Base-by-base conservation (phyloP, 768 basidiomycete genomes). In the Mycena galericulata region DNA sequence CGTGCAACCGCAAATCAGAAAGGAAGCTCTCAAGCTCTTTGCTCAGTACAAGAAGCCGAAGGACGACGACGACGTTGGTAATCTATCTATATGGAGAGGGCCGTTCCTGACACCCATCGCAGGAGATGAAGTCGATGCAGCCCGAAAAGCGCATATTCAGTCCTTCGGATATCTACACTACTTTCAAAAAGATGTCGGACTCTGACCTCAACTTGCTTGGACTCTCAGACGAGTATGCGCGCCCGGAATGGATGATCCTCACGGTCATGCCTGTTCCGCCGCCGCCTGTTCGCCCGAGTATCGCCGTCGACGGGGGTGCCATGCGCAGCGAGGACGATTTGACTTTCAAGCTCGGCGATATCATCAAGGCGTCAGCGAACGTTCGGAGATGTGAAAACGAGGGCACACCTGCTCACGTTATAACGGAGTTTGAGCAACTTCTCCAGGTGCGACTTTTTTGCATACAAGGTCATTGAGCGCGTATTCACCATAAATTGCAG, bases 231-330 rank as follows among this genome's bases (percentile, higher is more conserved):
- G 94, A 95, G 77, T 99, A 98, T 77, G 97, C 98, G 9, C 90
- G 97, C 45, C 98, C 98, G 3, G 96, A 98, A 75, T 99, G 98
- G 98, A 99, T 99, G 98, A 98, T 99, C 72, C 83, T 99, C 45
- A 99, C 98, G 0, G 96, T 98, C 40, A 87, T 99, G 78, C 98
- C 98, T 38, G 97, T 99, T 0, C 98, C 98, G 2, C 98, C 98
- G 2, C 97, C 97, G 8, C 96, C 98, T 10, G 98, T 99, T 60
- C 95, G 98, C 54, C 98, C 98, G 0, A 97, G 96, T 81, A 98
- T 99, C 64, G 93, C 97, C 15, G 94, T 98, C 30, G 97, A 99
- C 73, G 97, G 97, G 24, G 97, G 97, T 57, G 92, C 94, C 2
- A 96, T 97, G 92, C 89, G 97, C 46, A 95, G 95, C 73, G 98